phyloP scores from a whole-genome alignment of 345 rosid species.

The Eucalyptus tenuipes region DNA sequence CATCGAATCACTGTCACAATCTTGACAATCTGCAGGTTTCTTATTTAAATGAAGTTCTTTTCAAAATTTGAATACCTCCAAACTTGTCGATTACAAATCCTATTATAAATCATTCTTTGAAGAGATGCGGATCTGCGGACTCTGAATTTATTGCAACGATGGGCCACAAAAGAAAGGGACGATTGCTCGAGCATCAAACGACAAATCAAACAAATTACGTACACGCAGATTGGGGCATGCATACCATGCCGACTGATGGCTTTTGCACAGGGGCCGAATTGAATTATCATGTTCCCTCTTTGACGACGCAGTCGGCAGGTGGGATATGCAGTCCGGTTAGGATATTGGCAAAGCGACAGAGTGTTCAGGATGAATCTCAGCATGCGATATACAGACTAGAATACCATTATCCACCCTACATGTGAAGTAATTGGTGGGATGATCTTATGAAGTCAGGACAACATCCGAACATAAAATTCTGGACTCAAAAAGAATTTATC shows the following conservation, averaged over 20 bases:
- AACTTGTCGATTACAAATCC: not conserved
- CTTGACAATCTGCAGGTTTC: not conserved
- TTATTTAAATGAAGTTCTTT: not conserved
- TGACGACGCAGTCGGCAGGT: not conserved
- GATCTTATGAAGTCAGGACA: not conserved
- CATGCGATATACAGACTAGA: not conserved
- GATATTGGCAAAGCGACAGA: not conserved
- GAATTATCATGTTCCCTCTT: not conserved
- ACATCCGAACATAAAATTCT: not conserved
- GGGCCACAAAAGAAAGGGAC: not conserved
- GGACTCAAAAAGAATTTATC: not conserved
- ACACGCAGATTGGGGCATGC: not conserved
- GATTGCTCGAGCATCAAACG: not conserved
- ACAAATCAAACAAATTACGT: not conserved
- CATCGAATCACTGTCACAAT: not conserved
- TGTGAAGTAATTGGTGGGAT: not conserved
- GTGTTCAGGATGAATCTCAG: not conserved
- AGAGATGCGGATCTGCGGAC: not conserved
- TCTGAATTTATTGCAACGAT: not conserved
- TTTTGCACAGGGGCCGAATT: not conserved
- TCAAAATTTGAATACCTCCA: not conserved
- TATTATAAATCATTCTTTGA: not conserved
- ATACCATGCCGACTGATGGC: not conserved
- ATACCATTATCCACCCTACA: not conserved
- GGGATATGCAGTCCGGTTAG: accelerated